Conservation (phyloP, 305 asterid species). For the Coffea humblotiana region DNA sequence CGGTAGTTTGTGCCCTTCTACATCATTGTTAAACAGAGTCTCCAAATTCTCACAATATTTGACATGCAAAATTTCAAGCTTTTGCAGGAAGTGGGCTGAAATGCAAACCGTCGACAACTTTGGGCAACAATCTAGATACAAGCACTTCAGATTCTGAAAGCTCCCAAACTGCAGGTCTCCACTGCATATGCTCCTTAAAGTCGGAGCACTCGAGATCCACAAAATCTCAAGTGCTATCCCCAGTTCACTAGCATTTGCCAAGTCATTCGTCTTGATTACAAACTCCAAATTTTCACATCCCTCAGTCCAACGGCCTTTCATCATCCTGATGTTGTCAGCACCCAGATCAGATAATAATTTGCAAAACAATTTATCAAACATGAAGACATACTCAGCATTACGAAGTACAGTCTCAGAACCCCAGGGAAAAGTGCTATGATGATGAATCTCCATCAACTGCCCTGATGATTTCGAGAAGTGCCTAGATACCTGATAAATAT, state of each 20-base stretch:
- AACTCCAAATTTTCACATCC: conserved; percentile 13
- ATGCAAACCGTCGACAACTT: background rate
- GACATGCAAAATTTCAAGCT: conserved; percentile 15
- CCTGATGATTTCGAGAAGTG: background rate
- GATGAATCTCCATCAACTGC: conserved; percentile 14
- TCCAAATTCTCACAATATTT: conserved; percentile 12
- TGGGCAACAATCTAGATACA: conserved; percentile 23
- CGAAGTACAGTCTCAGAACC: conserved; percentile 8
- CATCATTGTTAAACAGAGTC: conserved; percentile 5
- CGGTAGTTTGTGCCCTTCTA: background rate
- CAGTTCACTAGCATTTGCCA: background rate
- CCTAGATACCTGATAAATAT: conserved; percentile 6
- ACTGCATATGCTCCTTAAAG: background rate
- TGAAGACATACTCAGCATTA: conserved; percentile 2
- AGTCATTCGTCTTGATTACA: background rate
- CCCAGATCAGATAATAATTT: conserved; percentile 14
- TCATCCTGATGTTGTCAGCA: conserved; percentile 1
- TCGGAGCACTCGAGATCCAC: conserved; percentile 7
- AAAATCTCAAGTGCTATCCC: background rate
- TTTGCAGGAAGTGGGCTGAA: conserved; percentile 5
- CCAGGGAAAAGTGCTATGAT: conserved; percentile 1
- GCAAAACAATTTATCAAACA: background rate
- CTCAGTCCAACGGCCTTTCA: conserved; percentile 25
- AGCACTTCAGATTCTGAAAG: background rate
- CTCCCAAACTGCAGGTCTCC: background rate